Conservation (phyloP, 371 early-diverging fungal genomes). For the Mucor circinelloides region DNA sequence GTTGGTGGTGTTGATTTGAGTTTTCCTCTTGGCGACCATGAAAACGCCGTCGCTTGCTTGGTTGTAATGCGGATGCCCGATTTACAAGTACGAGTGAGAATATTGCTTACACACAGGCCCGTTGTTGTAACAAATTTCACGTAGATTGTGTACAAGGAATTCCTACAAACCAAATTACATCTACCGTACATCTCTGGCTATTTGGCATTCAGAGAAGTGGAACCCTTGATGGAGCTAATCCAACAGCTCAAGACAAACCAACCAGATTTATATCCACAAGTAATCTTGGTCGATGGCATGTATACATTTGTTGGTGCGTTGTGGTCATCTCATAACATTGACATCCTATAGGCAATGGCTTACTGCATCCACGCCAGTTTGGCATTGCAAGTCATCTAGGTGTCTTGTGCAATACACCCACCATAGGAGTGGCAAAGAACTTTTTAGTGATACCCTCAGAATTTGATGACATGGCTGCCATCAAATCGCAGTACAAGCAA, state of each 20-base stretch:
- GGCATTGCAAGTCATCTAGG: slow-evolving; percentile 92
- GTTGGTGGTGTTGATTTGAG: slow-evolving; percentile 88
- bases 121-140: background rate
- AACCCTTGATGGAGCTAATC: slow-evolving; percentile 61
- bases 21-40: slow-evolving; percentile 64
- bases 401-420: slow-evolving; percentile 67
- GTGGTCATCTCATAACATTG: no score
- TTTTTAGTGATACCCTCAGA: slow-evolving; percentile 69
- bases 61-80: slow-evolving; percentile 69
- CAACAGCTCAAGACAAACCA: slow-evolving; percentile 41
- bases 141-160: slow-evolving; percentile 60
- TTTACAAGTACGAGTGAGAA: slow-evolving; percentile 44
- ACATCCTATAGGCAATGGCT: slow-evolving; percentile 63
- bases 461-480: slow-evolving; percentile 22
- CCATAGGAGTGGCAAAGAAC: slow-evolving; percentile 91
- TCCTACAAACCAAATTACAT: slow-evolving; percentile 56
- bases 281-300: slow-evolving; percentile 83
- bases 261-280: slow-evolving; percentile 72
- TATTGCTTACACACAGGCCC: no score
- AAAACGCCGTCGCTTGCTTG: slow-evolving; percentile 77
- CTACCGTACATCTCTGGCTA: slow-evolving; percentile 86
- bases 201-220: slow-evolving; percentile 88
- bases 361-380: slow-evolving; percentile 83
- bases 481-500: slow-evolving; percentile 27
- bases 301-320: no score